These are phyloP conservation scores for Tylopilus sp. DNA, from an alignment of 768 basidiomycete species.

Conservation along the genomic window DNA sequence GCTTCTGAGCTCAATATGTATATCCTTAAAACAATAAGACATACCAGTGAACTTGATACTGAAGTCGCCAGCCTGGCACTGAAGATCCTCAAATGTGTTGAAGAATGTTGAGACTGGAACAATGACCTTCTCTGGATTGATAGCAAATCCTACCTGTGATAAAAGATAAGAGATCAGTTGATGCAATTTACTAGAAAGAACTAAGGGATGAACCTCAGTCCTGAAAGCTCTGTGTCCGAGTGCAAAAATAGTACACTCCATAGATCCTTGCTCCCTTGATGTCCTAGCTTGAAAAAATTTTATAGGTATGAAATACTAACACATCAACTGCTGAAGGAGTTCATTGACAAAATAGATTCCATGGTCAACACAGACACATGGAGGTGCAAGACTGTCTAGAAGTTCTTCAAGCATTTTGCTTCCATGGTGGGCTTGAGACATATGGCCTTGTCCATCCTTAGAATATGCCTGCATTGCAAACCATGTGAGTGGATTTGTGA, in stretches of 20 bases:
- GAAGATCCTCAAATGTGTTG: conserved; percentile 12
- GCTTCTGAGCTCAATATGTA: not conserved
- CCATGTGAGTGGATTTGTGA: no score
- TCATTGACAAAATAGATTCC: no score
- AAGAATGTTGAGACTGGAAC: conserved; percentile 5
- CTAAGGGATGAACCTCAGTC: not conserved
- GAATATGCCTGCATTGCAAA: conserved; percentile 22
- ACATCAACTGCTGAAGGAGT: conserved; percentile 9
- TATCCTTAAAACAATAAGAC: not conserved
- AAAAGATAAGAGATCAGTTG: not conserved
- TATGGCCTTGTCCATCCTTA: conserved; percentile 14
- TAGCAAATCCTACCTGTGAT: conserved; percentile 7
- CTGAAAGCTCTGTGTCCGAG: conserved; percentile 2
- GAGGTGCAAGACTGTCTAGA: conserved; percentile 14
- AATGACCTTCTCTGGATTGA: conserved; percentile 6
- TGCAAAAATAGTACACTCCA: not conserved
- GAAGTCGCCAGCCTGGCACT: not conserved
- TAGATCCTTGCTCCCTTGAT: not conserved
- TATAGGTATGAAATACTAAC: conserved; percentile 14
- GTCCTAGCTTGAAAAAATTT: conserved; percentile 11
- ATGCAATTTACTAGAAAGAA: not conserved
- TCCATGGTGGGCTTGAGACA: no score
- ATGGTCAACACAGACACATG: conserved; percentile 15
- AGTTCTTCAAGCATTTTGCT: no score
- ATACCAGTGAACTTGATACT: conserved; percentile 3